phyloP scores from a whole-genome alignment of 2,329 filamentous ascomycete genomes.

The Pseudocercospora crystallina region DNA sequence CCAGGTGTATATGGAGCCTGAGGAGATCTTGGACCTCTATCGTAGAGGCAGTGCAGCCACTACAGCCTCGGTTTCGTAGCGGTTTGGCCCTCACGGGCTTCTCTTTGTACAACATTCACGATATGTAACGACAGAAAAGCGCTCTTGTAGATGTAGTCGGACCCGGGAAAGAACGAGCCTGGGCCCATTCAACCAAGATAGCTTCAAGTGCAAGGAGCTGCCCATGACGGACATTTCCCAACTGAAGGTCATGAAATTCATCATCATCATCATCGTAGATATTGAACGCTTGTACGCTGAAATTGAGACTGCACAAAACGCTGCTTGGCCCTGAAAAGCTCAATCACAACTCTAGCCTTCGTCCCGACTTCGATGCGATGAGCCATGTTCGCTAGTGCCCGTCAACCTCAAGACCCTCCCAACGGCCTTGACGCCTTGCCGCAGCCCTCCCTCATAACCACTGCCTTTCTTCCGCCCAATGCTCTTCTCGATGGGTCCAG shows the following conservation, averaged over 20 bases:
- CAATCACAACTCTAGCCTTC: too few species aligned
- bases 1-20: constrained; percentile 28
- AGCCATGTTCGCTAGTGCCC: constrained; percentile 13
- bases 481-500: constrained; percentile 49
- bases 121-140: neutral
- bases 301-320: too few species aligned
- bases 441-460: constrained; percentile 30
- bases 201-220: too few species aligned
- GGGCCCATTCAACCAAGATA: too few species aligned
- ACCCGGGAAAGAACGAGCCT: too few species aligned
- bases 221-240: too few species aligned
- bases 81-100: neutral
- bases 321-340: too few species aligned
- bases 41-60: constrained; percentile 5
- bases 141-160: constrained; percentile 1
- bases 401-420: constrained; percentile 42
- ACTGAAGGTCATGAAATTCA: too few species aligned
- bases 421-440: constrained; percentile 46
- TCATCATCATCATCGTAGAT: too few species aligned
- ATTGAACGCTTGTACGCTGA: too few species aligned
- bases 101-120: constrained; percentile 1
- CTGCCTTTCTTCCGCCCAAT: constrained; percentile 39
- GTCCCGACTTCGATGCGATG: neutral
- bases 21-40: constrained; percentile 22
- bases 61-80: constrained; percentile 1